A percentile compares a stretch with the other conserved stretches of the same genome.
These are phyloP conservation scores for Exophiala lecanii-corni DNA, from an alignment of 2,329 filamentous ascomycete species.

Conservation along the genomic window DNA sequence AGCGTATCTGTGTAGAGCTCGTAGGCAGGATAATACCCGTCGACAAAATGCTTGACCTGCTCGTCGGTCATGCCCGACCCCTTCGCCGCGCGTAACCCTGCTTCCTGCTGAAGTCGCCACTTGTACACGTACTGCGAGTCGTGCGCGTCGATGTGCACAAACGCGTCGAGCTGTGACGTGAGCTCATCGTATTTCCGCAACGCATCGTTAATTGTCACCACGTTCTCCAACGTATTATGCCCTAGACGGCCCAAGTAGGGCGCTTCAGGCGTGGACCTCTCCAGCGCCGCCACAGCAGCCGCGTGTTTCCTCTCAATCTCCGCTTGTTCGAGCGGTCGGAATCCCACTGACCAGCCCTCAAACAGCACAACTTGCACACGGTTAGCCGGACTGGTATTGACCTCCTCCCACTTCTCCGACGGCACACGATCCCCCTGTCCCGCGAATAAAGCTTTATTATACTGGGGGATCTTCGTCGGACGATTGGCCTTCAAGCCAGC, in stretches of 20 bases:
- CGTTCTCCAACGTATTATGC: slow-evolving; percentile 51
- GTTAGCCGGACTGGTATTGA: slow-evolving; percentile 35
- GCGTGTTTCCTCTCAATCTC: slow-evolving; percentile 52
- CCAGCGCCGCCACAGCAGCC: slow-evolving; percentile 41
- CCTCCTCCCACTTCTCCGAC: slow-evolving; percentile 56
- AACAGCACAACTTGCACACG: slow-evolving; percentile 65
- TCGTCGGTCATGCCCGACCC: slow-evolving; percentile 79
- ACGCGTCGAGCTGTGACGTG: slow-evolving; percentile 56
- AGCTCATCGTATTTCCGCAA: slow-evolving; percentile 56
- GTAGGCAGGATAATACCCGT: slow-evolving; percentile 68
- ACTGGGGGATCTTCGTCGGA: slow-evolving; percentile 63
- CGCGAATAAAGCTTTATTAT: slow-evolving; percentile 75
- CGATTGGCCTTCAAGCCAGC: slow-evolving; percentile 48
- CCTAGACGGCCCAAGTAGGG: slow-evolving; percentile 49
- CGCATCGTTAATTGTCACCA: slow-evolving; percentile 56
- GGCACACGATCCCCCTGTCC: slow-evolving; percentile 73
- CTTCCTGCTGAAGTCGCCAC: slow-evolving; percentile 80
- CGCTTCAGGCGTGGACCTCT: slow-evolving; percentile 34
- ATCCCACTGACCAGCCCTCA: slow-evolving; percentile 89
- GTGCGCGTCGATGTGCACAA: slow-evolving; percentile 68
- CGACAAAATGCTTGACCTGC: slow-evolving; percentile 70
- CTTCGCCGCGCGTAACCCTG: slow-evolving; percentile 58
- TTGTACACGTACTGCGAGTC: slow-evolving; percentile 71
- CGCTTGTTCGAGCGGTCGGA: slow-evolving; percentile 59
- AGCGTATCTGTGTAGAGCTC: slow-evolving; percentile 62